These are phyloP conservation scores for Colletotrichum kahawae DNA, from an alignment of 2,329 filamentous ascomycete genomes.

Conservation along the genomic window DNA sequence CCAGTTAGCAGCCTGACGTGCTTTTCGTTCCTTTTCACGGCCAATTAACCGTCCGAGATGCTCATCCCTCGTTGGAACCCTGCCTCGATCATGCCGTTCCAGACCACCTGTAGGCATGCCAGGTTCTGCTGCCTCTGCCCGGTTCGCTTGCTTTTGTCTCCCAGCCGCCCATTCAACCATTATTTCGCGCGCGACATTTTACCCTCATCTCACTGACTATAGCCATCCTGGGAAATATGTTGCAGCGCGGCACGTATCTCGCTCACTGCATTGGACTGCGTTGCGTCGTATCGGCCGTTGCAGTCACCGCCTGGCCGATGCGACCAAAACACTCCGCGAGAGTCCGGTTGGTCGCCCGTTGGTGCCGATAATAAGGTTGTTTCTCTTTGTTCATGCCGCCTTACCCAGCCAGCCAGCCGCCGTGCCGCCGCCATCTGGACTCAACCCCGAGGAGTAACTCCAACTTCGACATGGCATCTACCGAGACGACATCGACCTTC, in stretches of 20 bases:
- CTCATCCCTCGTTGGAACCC: constrained; percentile 9
- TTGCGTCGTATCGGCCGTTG: neutral
- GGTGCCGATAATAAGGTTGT: neutral
- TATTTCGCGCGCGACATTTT: neutral
- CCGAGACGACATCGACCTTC: neutral
- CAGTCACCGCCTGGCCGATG: neutral
- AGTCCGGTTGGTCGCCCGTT: neutral
- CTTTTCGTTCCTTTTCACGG: neutral
- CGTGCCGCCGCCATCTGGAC: neutral
- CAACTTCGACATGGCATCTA: neutral
- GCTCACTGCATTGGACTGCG: neutral
- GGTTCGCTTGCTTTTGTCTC: neutral
- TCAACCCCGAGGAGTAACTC: neutral
- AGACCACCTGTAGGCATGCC: constrained; percentile 5
- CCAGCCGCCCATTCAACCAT: neutral
- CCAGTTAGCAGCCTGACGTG: neutral
- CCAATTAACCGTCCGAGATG: neutral
- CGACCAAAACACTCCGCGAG: neutral
- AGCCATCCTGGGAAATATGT: neutral
- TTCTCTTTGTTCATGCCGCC: neutral
- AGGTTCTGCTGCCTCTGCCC: neutral
- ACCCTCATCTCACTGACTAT: neutral
- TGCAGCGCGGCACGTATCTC: neutral
- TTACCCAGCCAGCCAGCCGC: neutral
- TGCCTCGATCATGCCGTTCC: neutral